phyloP scores from a whole-genome alignment of 257 asterid genomes.

The Capsicum baccatum region DNA sequence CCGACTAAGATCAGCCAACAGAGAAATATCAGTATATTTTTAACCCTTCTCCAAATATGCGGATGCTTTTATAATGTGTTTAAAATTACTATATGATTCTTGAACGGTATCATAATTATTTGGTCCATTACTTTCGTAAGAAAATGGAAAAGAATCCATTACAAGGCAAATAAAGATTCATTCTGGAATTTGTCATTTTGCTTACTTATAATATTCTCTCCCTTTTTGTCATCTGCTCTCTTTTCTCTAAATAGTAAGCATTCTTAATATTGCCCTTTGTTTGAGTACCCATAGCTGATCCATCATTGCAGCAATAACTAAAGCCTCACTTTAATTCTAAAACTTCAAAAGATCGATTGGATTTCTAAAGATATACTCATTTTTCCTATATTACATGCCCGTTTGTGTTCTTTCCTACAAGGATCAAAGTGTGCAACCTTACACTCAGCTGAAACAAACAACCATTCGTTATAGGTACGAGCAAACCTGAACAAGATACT shows the following conservation, averaged over 20 bases:
- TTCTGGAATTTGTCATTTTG: neutral
- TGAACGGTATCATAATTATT: neutral
- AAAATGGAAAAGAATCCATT: neutral
- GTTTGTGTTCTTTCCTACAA: neutral
- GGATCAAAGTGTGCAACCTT: neutral
- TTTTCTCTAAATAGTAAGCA: neutral
- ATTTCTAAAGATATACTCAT: neutral
- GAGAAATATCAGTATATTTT: slow-evolving; percentile 1
- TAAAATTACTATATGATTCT: neutral
- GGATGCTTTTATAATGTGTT: slow-evolving; percentile 10
- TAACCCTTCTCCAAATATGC: slow-evolving; percentile 12
- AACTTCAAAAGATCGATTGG: neutral
- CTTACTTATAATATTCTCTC: neutral
- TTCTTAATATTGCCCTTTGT: neutral
- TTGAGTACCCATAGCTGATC: neutral
- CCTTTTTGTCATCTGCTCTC: neutral
- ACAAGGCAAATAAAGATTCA: neutral
- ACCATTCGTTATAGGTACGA: neutral
- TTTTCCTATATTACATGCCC: slow-evolving; percentile 16
- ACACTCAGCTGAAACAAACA: neutral
- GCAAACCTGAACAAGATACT: neutral
- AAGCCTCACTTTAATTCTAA: neutral
- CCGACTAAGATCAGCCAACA: neutral
- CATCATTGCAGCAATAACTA: neutral
- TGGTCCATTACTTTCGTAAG: neutral